Percentiles rank a stretch among this genome's conserved stretches.
phyloP scores from a whole-genome alignment of 331 rosid species.

The Rosa hybrid region DNA sequence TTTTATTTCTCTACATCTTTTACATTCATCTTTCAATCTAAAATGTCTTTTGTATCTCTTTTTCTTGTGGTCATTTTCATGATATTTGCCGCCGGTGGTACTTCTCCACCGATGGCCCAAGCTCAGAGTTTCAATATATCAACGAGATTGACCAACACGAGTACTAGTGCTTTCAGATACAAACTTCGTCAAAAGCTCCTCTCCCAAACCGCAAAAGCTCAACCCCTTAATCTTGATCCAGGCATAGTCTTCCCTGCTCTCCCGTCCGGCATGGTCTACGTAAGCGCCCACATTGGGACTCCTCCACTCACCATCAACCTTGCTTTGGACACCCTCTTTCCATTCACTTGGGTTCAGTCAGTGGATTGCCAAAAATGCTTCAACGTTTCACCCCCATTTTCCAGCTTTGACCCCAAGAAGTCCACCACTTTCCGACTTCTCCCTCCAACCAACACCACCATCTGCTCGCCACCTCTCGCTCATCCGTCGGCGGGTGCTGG shows the following conservation, averaged over 20 bases:
- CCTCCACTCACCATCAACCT: neutral
- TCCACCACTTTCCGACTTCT: conserved; percentile 2
- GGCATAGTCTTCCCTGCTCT: neutral
- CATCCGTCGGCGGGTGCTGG: neutral
- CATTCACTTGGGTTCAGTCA: conserved; percentile 9
- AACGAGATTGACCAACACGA: neutral
- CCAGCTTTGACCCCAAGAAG: conserved; percentile 5
- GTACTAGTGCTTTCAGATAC: neutral
- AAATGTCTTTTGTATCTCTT: neutral
- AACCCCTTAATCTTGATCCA: neutral
- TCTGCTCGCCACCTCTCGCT: neutral
- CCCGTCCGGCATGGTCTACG: conserved; percentile 1
- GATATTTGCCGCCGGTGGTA: neutral
- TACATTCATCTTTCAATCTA: neutral
- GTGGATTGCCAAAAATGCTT: neutral
- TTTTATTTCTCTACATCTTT: neutral
- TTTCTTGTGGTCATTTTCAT: neutral
- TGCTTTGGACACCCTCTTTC: neutral
- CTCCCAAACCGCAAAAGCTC: neutral
- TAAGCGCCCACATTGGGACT: neutral
- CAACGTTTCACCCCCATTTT: neutral
- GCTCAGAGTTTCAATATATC: neutral
- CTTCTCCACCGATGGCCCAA: neutral
- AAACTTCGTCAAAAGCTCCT: neutral
- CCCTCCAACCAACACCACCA: neutral